Conservation (phyloP, 805 yeast species). For the Phaffomyces antillensis region DNA sequence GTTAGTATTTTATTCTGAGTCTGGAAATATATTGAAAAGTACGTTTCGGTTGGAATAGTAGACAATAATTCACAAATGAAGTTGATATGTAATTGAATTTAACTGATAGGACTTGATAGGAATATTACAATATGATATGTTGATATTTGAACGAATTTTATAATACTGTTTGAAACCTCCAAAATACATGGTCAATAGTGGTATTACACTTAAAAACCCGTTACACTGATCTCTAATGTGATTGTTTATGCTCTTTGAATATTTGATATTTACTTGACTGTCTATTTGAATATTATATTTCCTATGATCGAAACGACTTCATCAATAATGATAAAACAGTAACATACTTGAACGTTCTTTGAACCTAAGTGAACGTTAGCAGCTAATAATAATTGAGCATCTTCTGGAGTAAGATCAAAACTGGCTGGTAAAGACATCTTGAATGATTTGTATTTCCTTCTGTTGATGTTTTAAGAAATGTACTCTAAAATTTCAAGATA, state of each 20-base stretch:
- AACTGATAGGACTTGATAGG: too few relatives aligned
- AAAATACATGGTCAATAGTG: background rate
- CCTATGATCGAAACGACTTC: background rate
- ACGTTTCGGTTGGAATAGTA: too few relatives aligned
- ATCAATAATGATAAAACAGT: background rate
- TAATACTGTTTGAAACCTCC: too few relatives aligned
- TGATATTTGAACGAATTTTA: too few relatives aligned
- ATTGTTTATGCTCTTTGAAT: background rate
- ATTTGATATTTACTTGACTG: background rate
- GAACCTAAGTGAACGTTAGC: conserved; percentile 99
- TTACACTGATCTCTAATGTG: background rate
- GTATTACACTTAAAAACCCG: background rate
- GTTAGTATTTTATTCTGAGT: conserved; percentile 11
- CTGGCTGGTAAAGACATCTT: conserved; percentile 81
- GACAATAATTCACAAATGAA: too few relatives aligned
- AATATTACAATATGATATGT: too few relatives aligned
- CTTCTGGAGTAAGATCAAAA: conserved; percentile 92
- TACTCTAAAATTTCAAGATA: conserved; percentile 5
- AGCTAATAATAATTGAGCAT: conserved; percentile 98
- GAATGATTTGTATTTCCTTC: conserved; percentile 14
- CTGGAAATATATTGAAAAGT: background rate
- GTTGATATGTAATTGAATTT: too few relatives aligned
- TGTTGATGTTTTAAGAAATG: conserved; percentile 3
- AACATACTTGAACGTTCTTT: conserved; percentile 97
- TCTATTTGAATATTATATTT: background rate